phyloP scores from a whole-genome alignment of 1,284 basidiomycete genomes.

The Microbotryum intermedium region DNA sequence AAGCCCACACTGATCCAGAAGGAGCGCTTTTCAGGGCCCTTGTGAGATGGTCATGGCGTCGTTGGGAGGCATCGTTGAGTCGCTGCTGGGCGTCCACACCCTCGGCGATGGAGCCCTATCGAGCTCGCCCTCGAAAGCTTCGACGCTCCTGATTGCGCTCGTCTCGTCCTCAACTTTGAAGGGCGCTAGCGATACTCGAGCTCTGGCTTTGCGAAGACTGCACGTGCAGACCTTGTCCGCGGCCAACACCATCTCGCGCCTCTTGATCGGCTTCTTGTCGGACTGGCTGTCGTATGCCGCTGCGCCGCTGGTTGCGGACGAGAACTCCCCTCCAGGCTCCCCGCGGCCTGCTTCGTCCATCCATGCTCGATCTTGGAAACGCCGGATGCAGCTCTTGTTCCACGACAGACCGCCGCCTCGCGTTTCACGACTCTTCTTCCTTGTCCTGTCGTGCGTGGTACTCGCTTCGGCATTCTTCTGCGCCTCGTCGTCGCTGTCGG shows the following conservation, averaged over 20 bases:
- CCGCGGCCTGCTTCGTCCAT: neutral
- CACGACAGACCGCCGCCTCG: neutral
- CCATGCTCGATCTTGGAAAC: neutral
- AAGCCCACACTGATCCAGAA: neutral
- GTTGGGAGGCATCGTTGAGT: slow-evolving; percentile 25
- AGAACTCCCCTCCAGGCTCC: neutral
- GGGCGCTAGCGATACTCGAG: slow-evolving; percentile 1
- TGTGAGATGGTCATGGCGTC: slow-evolving; percentile 29
- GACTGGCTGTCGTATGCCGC: slow-evolving; percentile 23
- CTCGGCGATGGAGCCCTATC: neutral
- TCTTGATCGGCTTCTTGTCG: slow-evolving; percentile 25
- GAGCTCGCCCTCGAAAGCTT: neutral
- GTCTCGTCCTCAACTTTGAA: neutral
- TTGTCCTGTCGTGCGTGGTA: slow-evolving; percentile 10
- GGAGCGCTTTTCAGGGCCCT: slow-evolving; percentile 7
- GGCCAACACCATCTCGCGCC: slow-evolving; percentile 28
- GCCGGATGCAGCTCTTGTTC: neutral
- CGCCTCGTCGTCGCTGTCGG: slow-evolving; percentile 11
- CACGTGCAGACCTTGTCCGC: slow-evolving; percentile 29
- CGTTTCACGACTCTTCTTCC: slow-evolving; percentile 22
- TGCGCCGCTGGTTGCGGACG: neutral
- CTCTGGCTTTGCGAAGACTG: slow-evolving; percentile 16
- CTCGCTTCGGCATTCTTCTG: slow-evolving; percentile 17
- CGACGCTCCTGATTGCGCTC: neutral
- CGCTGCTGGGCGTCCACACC: slow-evolving; percentile 14